Percentiles rank a stretch among this genome's conserved stretches.
Evolutionary conservation across 192 early-diverging fungal genomes (phyloP).

Genomic region (Coemansia sp.): DNA sequence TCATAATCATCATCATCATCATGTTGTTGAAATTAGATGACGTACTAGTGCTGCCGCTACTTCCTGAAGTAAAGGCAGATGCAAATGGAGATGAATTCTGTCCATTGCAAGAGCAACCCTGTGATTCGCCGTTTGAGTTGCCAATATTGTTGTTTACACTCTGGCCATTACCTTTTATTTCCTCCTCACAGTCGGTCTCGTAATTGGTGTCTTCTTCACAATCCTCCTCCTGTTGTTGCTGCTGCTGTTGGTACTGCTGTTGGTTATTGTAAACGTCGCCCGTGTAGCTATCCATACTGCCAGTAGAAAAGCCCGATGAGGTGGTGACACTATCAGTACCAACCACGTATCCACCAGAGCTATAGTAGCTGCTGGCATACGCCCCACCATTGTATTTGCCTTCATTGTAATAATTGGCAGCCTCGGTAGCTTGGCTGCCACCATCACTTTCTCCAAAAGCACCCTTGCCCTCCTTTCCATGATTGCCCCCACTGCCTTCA

Average conservation of each 20-base stretch:
- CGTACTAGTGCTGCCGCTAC: not conserved
- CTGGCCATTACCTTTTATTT: not conserved
- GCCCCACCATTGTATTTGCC: not conserved
- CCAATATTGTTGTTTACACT: not conserved
- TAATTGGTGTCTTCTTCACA: not conserved
- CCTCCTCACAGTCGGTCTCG: conserved; percentile 3
- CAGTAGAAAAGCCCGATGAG: not conserved
- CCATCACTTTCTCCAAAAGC: not conserved
- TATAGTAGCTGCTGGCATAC: conserved; percentile 6
- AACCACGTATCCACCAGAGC: conserved; percentile 5
- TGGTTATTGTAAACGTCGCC: not conserved
- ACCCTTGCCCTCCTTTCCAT: not conserved
- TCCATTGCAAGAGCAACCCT: not conserved
- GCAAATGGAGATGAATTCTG: too few relatives aligned
- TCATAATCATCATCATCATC: conserved; percentile 9
- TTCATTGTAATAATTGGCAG: not conserved
- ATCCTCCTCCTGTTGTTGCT: not conserved
- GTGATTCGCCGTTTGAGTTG: not conserved
- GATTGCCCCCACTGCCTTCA: not conserved
- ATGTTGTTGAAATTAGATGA: not conserved
- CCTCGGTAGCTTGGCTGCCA: not conserved
- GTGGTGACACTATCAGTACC: not conserved
- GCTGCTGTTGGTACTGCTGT: not conserved
- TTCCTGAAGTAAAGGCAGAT: not conserved
- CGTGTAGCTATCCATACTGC: not conserved